phyloP scores from a whole-genome alignment of 768 basidiomycete species.

The Coprinellus micaceus region DNA sequence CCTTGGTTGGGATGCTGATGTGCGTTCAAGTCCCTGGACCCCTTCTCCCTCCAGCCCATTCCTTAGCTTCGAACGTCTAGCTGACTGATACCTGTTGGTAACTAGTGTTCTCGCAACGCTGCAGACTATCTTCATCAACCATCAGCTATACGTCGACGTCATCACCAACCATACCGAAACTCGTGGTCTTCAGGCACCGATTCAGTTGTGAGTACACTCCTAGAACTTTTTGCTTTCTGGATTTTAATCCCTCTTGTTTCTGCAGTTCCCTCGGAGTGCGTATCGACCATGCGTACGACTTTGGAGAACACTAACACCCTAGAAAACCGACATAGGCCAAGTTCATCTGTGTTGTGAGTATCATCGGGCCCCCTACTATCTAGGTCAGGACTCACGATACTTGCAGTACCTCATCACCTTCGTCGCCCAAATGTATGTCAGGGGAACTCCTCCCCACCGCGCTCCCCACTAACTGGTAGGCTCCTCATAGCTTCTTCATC shows the following conservation, averaged over 20 bases:
- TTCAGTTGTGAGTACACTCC: not conserved
- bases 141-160: not conserved
- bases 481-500: constrained; percentile 2
- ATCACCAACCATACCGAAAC: not conserved
- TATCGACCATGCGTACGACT: too few relatives aligned
- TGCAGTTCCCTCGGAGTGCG: too few relatives aligned
- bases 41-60: too few relatives aligned
- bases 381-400: not conserved
- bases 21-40: too few relatives aligned
- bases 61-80: too few relatives aligned
- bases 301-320: too few relatives aligned
- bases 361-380: not conserved
- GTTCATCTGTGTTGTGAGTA: constrained; percentile 4
- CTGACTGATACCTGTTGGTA: too few relatives aligned
- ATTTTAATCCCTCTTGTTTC: too few relatives aligned
- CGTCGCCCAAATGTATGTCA: constrained; percentile 8
- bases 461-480: not conserved
- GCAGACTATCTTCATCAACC: constrained; percentile 2
- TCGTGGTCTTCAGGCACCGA: not conserved
- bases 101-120: not conserved
- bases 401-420: constrained; percentile 6
- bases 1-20: not conserved
- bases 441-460: not conserved
- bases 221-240: not conserved
- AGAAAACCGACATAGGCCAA: too few relatives aligned